Conservation (phyloP, 352 stramenopile genomes). For the Labyrinthula sp. region DNA sequence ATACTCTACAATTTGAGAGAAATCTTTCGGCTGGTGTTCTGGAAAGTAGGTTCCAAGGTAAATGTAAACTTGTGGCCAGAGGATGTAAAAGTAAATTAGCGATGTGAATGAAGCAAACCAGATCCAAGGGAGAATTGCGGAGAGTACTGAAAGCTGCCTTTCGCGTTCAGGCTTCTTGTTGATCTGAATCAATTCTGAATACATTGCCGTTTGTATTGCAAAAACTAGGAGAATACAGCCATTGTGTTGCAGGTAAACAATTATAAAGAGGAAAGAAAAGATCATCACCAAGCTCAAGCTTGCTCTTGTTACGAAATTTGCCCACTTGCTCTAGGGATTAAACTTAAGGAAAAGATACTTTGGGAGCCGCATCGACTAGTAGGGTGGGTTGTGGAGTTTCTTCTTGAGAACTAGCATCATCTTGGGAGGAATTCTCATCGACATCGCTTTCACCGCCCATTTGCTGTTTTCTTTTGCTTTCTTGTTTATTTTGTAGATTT, state of each 20-base stretch:
- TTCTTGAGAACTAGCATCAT: too few relatives aligned
- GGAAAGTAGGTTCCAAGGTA: conserved; percentile 31
- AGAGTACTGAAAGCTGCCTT: conserved; percentile 33
- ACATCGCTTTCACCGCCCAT: too few relatives aligned
- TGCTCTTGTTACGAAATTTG: conserved; percentile 25
- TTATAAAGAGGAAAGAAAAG: conserved; percentile 29
- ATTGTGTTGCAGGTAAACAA: conserved; percentile 30
- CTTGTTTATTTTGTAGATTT: too few relatives aligned
- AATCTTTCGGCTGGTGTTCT: conserved; percentile 28
- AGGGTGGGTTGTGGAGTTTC: too few relatives aligned
- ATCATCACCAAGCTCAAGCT: conserved; percentile 34
- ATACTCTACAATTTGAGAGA: conserved; percentile 22
- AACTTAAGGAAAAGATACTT: conserved; percentile 28
- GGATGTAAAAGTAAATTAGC: conserved; percentile 10
- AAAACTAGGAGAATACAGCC: conserved; percentile 33
- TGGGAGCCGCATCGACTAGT: conserved; percentile 25
- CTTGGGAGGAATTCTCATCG: too few relatives aligned
- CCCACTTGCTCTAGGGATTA: too few relatives aligned
- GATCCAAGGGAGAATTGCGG: conserved; percentile 36
- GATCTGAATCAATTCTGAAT: conserved; percentile 33
- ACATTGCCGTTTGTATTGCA: conserved; percentile 34
- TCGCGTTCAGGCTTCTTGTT: conserved; percentile 34
- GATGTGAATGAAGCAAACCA: conserved; percentile 29
- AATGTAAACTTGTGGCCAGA: conserved; percentile 16
- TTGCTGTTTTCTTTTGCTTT: too few relatives aligned